Base-by-base conservation (phyloP, 768 basidiomycete species). In the Tulasnella sp. region DNA sequence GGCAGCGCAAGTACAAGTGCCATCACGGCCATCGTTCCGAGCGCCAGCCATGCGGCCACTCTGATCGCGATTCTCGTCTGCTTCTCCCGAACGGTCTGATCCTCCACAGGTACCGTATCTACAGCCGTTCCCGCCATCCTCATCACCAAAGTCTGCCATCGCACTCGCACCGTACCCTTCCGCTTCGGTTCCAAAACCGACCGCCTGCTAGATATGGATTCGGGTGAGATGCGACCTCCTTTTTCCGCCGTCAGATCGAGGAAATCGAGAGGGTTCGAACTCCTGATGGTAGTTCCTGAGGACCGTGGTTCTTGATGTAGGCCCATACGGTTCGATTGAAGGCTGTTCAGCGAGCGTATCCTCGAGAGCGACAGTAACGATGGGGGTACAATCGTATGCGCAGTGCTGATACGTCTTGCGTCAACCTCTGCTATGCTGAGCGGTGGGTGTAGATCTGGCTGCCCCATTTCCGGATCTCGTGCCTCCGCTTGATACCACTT, bases 41-140 rank as follows among this genome's bases (percentile, higher is more conserved):
- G 22, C 17, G 19, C n/a, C 12, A 59, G 25, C 25, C 30, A 49
- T 19, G 48, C 15, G 44, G 56, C 31, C 3, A 59, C 56, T 19
- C 49, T 49, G 2, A 59, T 7, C 10, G 56, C 56, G 25, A 59
- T 50, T 29, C 30, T 50, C 22, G 22, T 21, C 27, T 59, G 56
- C 29, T 21, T 31, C 31, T 42, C 31, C 30, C 56, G 24, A 9
- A 59, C 49, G 3, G 31, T 17, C 7, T 22, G 10, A 25, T 59
- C 56, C 29, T 59, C 56, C 9, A 59, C 56, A 3, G 2, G 44
- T 12, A 59, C 44, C 12, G 56, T 59, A 49, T 29, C 27, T 2
- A 42, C 42, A 29, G 56, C 56, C 8, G 56, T 59, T n/a, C 56
- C 56, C n/a, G 56, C 49, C 56, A 59, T 49, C 4, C 56, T 43